Evolutionary conservation across 495 filamentous ascomycete genomes (phyloP).

Genomic region (Letharia lupina): DNA sequence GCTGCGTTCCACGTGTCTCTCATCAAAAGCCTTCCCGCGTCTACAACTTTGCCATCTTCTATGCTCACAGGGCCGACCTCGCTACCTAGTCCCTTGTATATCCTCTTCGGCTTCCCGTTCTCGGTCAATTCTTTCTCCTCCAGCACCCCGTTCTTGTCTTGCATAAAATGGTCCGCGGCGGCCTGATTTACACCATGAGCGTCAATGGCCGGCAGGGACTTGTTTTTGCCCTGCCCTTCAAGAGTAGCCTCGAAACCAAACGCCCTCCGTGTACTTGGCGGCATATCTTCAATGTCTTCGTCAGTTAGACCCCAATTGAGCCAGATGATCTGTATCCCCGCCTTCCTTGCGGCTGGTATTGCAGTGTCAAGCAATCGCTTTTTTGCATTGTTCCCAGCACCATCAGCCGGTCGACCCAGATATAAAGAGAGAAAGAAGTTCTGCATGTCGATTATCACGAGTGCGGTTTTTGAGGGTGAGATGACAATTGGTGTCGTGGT

Average conservation of each 20-base stretch:
- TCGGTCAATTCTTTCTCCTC: conserved; percentile 17
- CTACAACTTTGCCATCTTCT: conserved; percentile 31
- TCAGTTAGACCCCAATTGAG: conserved; percentile 54
- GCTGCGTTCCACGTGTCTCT: conserved; percentile 46
- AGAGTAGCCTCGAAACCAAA: conserved; percentile 36
- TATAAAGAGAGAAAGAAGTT: conserved; percentile 49
- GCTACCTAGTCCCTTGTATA: conserved; percentile 39
- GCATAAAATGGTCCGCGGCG: conserved; percentile 17
- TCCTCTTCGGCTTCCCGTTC: conserved; percentile 25
- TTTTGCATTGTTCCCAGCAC: conserved; percentile 28
- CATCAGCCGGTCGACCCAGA: conserved; percentile 28
- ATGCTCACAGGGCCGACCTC: conserved; percentile 35
- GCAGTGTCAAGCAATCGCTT: conserved; percentile 29
- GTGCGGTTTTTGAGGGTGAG: conserved; percentile 37
- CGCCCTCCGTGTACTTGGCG: conserved; percentile 39
- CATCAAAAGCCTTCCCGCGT: conserved; percentile 44
- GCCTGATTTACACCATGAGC: conserved; percentile 25
- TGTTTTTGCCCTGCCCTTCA: conserved; percentile 18
- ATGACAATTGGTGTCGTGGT: conserved; percentile 32
- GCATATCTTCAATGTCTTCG: conserved; percentile 42
- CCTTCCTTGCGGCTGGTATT: conserved; percentile 38
- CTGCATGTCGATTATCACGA: conserved; percentile 55
- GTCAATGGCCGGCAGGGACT: conserved; percentile 21
- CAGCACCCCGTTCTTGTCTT: conserved; percentile 21
- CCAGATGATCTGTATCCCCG: conserved; percentile 47